Conservation (phyloP, 176 grass and related monocot genomes). For the Zizania latifolia region DNA sequence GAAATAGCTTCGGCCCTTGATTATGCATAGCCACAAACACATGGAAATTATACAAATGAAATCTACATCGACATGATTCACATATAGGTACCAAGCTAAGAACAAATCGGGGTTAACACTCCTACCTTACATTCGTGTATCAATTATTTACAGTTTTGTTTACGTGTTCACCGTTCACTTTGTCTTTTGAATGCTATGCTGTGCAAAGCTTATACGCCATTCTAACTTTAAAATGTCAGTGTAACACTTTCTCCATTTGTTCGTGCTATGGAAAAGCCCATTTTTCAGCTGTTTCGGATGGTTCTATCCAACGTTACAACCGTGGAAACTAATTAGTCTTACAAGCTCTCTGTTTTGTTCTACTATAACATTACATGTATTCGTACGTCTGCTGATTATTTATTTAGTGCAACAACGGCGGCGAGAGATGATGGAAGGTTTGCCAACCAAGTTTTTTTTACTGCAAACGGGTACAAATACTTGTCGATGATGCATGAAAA, state of each 20-base stretch:
- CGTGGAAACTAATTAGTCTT: not conserved
- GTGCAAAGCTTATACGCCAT: not conserved
- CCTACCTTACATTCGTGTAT: constrained; percentile 1
- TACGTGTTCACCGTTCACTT: not conserved
- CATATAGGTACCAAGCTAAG: constrained; percentile 2
- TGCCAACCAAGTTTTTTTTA: not conserved
- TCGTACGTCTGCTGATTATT: no score
- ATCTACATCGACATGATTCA: not conserved
- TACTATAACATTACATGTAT: not conserved
- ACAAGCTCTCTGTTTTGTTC: not conserved
- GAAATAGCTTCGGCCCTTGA: constrained; percentile 59
- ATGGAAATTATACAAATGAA: not conserved
- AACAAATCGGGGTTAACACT: not conserved
- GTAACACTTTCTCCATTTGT: not conserved
- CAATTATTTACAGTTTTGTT: not conserved
- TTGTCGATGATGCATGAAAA: constrained; percentile 12
- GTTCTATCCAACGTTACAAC: not conserved
- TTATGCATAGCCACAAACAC: not conserved
- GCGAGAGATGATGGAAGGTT: no score
- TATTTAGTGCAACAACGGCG: not conserved
- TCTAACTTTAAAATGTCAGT: not conserved
- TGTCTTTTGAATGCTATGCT: not conserved
- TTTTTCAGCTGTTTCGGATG: not conserved
- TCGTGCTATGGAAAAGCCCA: not conserved
- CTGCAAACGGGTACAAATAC: not conserved